Evolutionary conservation across 140 eudicot genomes (phyloP).

Genomic region (Ambrosia hybrid): DNA sequence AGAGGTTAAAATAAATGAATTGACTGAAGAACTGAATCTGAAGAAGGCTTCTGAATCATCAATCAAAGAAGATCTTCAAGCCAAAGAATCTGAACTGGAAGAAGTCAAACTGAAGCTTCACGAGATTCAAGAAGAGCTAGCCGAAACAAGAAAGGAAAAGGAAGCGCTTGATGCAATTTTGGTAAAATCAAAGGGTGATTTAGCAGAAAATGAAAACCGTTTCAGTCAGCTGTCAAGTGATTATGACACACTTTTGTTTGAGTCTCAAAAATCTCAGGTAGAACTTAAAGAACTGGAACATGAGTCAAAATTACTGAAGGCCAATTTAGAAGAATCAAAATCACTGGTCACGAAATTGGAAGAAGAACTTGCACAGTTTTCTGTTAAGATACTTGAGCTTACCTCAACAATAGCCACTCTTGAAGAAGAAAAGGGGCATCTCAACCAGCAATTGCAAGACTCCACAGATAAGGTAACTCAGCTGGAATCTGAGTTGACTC

Average conservation of each 20-base stretch:
- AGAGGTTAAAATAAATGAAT: slow-evolving; percentile 46
- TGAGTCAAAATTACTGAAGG: slow-evolving; percentile 50
- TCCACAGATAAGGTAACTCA: slow-evolving; percentile 38
- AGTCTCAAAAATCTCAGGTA: slow-evolving; percentile 45
- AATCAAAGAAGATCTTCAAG: slow-evolving; percentile 51
- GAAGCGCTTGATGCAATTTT: slow-evolving; percentile 25
- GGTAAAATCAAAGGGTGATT: not conserved
- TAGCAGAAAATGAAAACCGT: not conserved
- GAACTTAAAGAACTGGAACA: slow-evolving; percentile 58
- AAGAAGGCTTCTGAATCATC: slow-evolving; percentile 47
- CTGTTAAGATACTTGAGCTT: slow-evolving; percentile 50
- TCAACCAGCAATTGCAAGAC: slow-evolving; percentile 46
- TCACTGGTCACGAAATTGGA: slow-evolving; percentile 16
- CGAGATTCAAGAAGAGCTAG: slow-evolving; percentile 57
- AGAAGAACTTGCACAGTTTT: slow-evolving; percentile 44
- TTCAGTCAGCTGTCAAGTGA: not conserved
- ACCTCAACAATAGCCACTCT: slow-evolving; percentile 35
- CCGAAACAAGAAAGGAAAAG: slow-evolving; percentile 43
- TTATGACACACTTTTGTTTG: slow-evolving; percentile 44
- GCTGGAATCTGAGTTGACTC: slow-evolving; percentile 48
- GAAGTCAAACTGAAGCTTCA: slow-evolving; percentile 69
- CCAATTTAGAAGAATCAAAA: slow-evolving; percentile 54
- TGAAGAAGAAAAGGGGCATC: slow-evolving; percentile 61
- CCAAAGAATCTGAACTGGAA: slow-evolving; percentile 49
- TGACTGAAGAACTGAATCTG: slow-evolving; percentile 60